Base-by-base conservation (phyloP, 2,329 filamentous ascomycete species). In the Talaromyces sp. region DNA sequence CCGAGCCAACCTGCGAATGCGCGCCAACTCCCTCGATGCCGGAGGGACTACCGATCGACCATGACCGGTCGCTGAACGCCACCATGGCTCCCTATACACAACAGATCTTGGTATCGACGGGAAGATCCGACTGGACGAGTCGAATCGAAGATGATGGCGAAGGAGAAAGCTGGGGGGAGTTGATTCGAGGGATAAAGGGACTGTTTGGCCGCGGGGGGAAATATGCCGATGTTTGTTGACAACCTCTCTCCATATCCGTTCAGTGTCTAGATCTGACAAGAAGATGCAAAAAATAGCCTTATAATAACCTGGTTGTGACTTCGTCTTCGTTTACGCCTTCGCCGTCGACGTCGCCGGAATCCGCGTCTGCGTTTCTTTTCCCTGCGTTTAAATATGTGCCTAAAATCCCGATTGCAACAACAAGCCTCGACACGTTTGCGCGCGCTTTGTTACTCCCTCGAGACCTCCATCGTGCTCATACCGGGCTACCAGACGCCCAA, bases 91-190 rank as follows among this genome's bases (percentile, higher is more conserved):
- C 82, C 1, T 96, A 96, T 71, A 81, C 86, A 1, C 88, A 95
- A 74, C 92, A 97, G 67, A 83, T 97, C 3, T 75, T 97, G 10
- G 81, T 97, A 14, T 92, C 89, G 63, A 96, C 92, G 0, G 92
- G 91, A 4, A 85, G 86, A 62, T 77, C 82, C 31, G 90, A 96
- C 75, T 97, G 92, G 92, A 80, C 82, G 29, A 92, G 89, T 69
- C 84, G 85, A 60, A 95, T 97, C 63, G 92, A 96, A 71, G 87
- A 96, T 52, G 91, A 95, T 62, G 85, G 88, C 17, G 71, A 75
- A 35, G 72, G 76, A 2, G 72, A 79, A 27, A 75, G 74, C 14
- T 80, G 76, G 76, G 77, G 77, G 8, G 65, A 67, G 29, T 66
- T 82, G 75, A 68, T 84, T 79, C 85, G 88, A 41, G 87, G 90